phyloP scores from a whole-genome alignment of 192 early-diverging fungal species.

The Dissophora globulifera region DNA sequence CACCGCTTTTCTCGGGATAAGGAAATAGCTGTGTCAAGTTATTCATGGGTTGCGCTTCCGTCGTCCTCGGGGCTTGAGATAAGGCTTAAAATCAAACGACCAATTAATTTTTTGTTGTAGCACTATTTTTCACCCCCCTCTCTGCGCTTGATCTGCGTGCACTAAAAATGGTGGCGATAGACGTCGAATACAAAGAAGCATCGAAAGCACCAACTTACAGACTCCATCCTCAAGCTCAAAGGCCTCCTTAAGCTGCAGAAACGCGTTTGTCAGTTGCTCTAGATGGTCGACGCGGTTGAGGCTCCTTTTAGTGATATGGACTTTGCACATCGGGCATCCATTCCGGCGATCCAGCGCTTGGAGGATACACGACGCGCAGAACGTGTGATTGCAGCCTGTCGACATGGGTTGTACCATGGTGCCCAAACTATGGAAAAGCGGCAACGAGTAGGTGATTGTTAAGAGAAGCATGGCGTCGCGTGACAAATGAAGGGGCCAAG shows the following conservation, averaged over 20 bases:
- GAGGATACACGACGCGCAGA: slow-evolving; percentile 43
- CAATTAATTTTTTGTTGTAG: too few species aligned
- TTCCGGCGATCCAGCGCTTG: slow-evolving; percentile 24
- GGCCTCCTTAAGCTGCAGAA: slow-evolving; percentile 16
- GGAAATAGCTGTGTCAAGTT: slow-evolving; percentile 52
- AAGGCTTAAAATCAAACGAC: too few species aligned
- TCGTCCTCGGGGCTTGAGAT: slow-evolving; percentile 36
- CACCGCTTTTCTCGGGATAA: slow-evolving; percentile 41
- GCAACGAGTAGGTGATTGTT: background rate
- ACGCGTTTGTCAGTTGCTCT: slow-evolving; percentile 27
- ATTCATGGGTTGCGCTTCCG: slow-evolving; percentile 24
- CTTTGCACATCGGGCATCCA: slow-evolving; percentile 48
- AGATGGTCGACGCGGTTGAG: slow-evolving; percentile 32
- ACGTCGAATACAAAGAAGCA: background rate
- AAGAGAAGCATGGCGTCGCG: too few species aligned
- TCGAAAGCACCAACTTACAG: slow-evolving; percentile 7
- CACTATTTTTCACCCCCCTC: too few species aligned
- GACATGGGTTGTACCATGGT: slow-evolving; percentile 32
- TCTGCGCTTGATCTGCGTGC: background rate
- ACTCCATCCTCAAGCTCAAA: slow-evolving; percentile 35
- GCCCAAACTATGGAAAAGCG: slow-evolving; percentile 5
- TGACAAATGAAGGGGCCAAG: too few species aligned
- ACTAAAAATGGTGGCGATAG: slow-evolving; percentile 23
- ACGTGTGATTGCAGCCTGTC: slow-evolving; percentile 48
- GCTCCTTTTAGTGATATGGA: slow-evolving; percentile 28